Evolutionary conservation across 1,139 yeast genomes (phyloP), one percentile per base, ranked within the genome.

Genomic region (Zygotorulaspora mrakii): DNA sequence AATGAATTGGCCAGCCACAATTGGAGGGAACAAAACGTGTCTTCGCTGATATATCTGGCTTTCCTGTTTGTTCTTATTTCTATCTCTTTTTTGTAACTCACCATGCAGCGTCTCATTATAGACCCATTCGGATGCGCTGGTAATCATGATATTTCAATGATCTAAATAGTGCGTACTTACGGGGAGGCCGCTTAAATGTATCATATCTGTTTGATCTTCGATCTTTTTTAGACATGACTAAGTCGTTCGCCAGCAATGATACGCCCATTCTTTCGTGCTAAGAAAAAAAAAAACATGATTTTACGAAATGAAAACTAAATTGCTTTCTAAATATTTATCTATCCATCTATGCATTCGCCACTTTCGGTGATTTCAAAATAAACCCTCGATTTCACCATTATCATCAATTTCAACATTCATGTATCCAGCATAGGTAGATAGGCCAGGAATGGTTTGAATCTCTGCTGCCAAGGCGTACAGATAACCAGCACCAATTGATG

Each of bases 391-490:
- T 53, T 82, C 82, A 37, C 89, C 91, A 33, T 82, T 77, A 28
- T 81, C 86, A 59, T 79, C 75, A 30, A 83, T 84, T 64, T 83
- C 91, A 39, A 83, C 89, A 54, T 82, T 81, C 89, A 83, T 82
- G 66, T 79, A 83, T 26, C 91, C 91, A 45, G 86, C 82, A 62
- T 81, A 83, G 9, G 91, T 82, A 45, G 91, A 82, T 57, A 83
- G 71, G 42, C 94, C 91, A 30, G 94, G 94, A 56, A 83, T 83
- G 22, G 94, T 83, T 77, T 79, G 82, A 51, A 83, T 83, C 61
- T 83, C 87, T 36, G 86, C 89, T 17, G 91, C 89, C 53, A 83
- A 69, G 1, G 91, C 94, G 57, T 82, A 83, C 61, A 83, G 70
- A 61, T 83, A 83, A 4, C 91, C 91, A 36, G 91, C 91, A 64